Base-by-base conservation (phyloP, 208 protist genomes). In the Phytomonas sp. region DNA sequence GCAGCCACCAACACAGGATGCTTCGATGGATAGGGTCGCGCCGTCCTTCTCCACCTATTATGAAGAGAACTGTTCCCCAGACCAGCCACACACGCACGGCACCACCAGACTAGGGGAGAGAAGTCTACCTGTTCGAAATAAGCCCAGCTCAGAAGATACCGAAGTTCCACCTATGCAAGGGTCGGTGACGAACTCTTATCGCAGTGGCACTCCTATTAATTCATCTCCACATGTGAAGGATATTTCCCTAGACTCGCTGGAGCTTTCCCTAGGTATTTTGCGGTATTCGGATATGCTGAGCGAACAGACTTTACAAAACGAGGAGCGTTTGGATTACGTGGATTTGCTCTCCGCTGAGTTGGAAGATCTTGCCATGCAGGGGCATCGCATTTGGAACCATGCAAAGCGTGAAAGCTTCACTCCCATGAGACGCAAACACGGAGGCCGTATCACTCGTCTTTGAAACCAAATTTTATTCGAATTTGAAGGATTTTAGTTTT, bases 271-370 rank as follows among this genome's bases (percentile, higher is more conserved):
- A 73, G 83, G 79, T 7, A 71, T 91, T 60, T 63, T 82, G 5
- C 81, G 85, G 43, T 91, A 86, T 67, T 84, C 85, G 7, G 68
- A 81, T 15, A 71, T 80, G 69, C 65, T 84, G 61, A 77, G 67
- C 64, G 68, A 75, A 28, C 79, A 84, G 66, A 65, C 70, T 61
- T 75, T 60, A 9, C 76, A 75, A 34, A 91, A 88, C 68, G 60
- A 67, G 3, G 60, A 71, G 29, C 76, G 80, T 0, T 60, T 86
- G 15, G 61, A 75, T 29, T 51, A 79, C 30, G 77, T 80, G 23
- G 75, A 68, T 37, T 64, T 30, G 0, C 69, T 88, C 28, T 64
- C 78, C 28, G 72, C 75, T 17, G 71, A 84, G 34, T 53, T 91
- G 15, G 82, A 91, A n/a, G 78, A 87, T 59, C 74, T 91, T 20